Conservation (phyloP, 805 yeast genomes). For the Myxozyma vanderwaltii region DNA sequence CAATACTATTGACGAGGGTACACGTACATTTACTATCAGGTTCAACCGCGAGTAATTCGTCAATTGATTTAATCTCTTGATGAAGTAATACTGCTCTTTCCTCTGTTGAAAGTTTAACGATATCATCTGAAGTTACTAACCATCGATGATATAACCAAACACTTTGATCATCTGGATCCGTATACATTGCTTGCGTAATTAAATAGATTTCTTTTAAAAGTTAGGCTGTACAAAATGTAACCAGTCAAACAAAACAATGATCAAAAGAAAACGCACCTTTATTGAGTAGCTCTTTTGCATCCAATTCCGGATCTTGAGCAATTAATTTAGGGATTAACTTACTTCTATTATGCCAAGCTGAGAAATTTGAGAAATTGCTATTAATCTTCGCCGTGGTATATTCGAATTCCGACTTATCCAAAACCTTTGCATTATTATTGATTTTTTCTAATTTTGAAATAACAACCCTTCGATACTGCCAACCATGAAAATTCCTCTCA, state of each 20-base stretch:
- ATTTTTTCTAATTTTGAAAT: constrained; percentile 45
- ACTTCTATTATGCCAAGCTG: constrained; percentile 94
- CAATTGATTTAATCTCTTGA: constrained; percentile 52
- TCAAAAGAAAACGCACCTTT: constrained; percentile 32
- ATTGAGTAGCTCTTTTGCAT: constrained; percentile 33
- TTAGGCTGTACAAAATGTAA: no score
- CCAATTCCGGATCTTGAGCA: constrained; percentile 34
- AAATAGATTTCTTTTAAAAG: constrained; percentile 76
- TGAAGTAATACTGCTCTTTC: constrained; percentile 48
- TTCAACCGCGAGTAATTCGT: constrained; percentile 73
- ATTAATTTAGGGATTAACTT: constrained; percentile 62
- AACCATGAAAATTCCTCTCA: constrained; percentile 86
- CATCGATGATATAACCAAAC: constrained; percentile 89
- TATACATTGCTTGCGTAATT: constrained; percentile 80
- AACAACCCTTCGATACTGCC: constrained; percentile 87
- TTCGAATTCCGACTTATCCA: constrained; percentile 59
- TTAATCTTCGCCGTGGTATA: constrained; percentile 80
- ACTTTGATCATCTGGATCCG: constrained; percentile 93
- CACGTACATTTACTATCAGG: constrained; percentile 58
- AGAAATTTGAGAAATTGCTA: constrained; percentile 83
- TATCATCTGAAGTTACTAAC: constrained; percentile 53
- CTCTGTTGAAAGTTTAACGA: constrained; percentile 38
- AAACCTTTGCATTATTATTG: constrained; percentile 38
- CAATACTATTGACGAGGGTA: constrained; percentile 14
- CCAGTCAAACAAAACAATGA: constrained; percentile 37